Percentiles rank a stretch among this genome's conserved stretches.
Conservation (phyloP, 2,329 filamentous ascomycete species). For the Neophaeococcomyces aloes region DNA sequence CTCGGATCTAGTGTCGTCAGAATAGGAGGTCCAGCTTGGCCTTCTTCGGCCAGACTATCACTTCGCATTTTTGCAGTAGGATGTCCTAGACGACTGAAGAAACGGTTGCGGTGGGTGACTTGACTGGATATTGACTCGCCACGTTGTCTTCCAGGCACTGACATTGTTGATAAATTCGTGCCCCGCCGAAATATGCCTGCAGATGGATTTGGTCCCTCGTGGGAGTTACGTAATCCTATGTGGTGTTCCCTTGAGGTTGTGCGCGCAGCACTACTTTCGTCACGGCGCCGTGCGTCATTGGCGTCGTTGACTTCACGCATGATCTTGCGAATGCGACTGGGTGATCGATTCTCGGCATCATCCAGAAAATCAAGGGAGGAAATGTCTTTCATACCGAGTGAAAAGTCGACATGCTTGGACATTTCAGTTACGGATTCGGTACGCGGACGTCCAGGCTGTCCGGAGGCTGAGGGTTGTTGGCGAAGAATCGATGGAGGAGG, state of each 20-base stretch:
- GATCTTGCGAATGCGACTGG: conserved; percentile 27
- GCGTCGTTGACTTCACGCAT: conserved; percentile 32
- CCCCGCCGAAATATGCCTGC: not conserved
- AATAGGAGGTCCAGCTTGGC: conserved; percentile 5
- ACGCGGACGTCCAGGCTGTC: conserved; percentile 35
- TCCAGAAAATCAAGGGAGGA: conserved; percentile 49
- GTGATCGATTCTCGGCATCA: conserved; percentile 50
- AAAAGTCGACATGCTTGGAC: conserved; percentile 58
- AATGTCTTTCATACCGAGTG: conserved; percentile 54
- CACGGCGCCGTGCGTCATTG: conserved; percentile 19
- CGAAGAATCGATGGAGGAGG: conserved; percentile 47
- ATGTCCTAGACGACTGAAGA: conserved; percentile 43
- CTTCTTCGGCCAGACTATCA: conserved; percentile 16
- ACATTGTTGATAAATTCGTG: not conserved
- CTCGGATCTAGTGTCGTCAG: conserved; percentile 13
- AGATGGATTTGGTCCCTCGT: not conserved
- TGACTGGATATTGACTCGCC: not conserved
- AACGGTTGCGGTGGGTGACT: conserved; percentile 41
- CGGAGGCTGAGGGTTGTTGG: conserved; percentile 33
- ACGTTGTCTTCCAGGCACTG: not conserved
- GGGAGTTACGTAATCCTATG: conserved; percentile 7
- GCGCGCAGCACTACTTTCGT: not conserved
- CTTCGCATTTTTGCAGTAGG: conserved; percentile 4
- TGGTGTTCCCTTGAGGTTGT: conserved; percentile 19
- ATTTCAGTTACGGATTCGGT: conserved; percentile 49